phyloP scores from a whole-genome alignment of 768 basidiomycete species.

The Chiua virens region DNA sequence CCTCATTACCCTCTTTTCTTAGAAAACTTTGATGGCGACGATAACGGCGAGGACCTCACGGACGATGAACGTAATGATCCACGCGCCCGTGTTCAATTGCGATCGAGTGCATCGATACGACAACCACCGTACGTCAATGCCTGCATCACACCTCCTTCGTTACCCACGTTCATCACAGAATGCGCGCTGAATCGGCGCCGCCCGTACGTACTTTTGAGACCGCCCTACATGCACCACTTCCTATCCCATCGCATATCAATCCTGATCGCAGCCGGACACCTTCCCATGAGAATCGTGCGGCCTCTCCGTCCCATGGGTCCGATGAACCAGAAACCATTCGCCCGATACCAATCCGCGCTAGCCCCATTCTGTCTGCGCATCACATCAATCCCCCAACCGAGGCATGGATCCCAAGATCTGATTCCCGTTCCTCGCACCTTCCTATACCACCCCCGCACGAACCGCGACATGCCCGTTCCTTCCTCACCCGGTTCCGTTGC shows the following conservation, averaged over 20 bases:
- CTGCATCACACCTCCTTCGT: background rate
- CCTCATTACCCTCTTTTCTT: constrained; percentile 9
- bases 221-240: constrained; percentile 10
- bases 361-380: constrained; percentile 8
- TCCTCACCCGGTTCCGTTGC: constrained; percentile 14
- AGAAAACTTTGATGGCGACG: constrained; percentile 17
- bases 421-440: constrained; percentile 26
- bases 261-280: constrained; percentile 19
- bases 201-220: constrained; percentile 25
- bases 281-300: constrained; percentile 17
- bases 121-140: constrained; percentile 24
- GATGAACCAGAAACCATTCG: constrained; percentile 28
- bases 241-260: constrained; percentile 17
- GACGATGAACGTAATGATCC: constrained; percentile 25
- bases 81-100: constrained; percentile 12
- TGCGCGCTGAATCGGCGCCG: constrained; percentile 27
- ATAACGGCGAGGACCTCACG: constrained; percentile 8
- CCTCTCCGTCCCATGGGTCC: constrained; percentile 3
- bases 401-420: constrained; percentile 30
- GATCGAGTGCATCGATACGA: constrained; percentile 16
- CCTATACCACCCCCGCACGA: constrained; percentile 22
- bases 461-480: constrained; percentile 12
- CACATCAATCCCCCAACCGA: constrained; percentile 17
- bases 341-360: constrained; percentile 29
- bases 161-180: constrained; percentile 19